Conservation (phyloP, 169 alveolate species). For the Eimeria acervulina region DNA sequence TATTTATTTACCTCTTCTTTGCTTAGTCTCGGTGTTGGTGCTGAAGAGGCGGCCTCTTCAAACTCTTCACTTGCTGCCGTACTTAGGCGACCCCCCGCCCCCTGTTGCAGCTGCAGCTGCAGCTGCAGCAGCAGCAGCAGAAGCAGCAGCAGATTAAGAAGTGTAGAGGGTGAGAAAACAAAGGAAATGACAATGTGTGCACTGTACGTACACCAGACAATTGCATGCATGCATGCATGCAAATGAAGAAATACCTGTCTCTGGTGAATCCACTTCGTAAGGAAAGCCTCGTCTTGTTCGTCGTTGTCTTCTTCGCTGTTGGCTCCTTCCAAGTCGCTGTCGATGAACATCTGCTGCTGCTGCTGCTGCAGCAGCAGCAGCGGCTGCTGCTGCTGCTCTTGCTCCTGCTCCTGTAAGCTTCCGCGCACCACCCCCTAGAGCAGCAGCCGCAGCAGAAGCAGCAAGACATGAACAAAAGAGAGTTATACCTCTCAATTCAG, state of each 20-base stretch:
- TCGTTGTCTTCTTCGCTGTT: neutral
- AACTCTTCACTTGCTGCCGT: too few species aligned
- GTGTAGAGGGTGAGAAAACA: neutral
- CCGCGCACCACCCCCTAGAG: neutral
- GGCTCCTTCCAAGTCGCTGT: neutral
- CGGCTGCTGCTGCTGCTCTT: too few species aligned
- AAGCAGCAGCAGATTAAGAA: too few species aligned
- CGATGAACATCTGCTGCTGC: too few species aligned
- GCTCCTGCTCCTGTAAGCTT: neutral
- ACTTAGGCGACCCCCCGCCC: too few species aligned
- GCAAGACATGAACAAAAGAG: too few species aligned
- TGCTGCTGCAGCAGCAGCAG: too few species aligned
- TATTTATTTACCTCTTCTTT: too few species aligned
- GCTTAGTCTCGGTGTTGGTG: too few species aligned
- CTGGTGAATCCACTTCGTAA: neutral
- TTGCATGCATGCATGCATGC: neutral
- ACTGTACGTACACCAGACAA: too few species aligned
- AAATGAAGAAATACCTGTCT: neutral
- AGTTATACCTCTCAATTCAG: neutral
- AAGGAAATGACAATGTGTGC: neutral
- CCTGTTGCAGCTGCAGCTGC: neutral
- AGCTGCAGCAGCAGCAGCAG: neutral
- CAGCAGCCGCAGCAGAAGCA: neutral
- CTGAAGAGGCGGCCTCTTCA: too few species aligned
- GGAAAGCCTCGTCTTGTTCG: neutral